A percentile compares a stretch with the other conserved stretches of the same genome.
These are phyloP conservation scores for Volvariella volvacea DNA, from an alignment of 1,284 basidiomycete species.

Conservation along the genomic window DNA sequence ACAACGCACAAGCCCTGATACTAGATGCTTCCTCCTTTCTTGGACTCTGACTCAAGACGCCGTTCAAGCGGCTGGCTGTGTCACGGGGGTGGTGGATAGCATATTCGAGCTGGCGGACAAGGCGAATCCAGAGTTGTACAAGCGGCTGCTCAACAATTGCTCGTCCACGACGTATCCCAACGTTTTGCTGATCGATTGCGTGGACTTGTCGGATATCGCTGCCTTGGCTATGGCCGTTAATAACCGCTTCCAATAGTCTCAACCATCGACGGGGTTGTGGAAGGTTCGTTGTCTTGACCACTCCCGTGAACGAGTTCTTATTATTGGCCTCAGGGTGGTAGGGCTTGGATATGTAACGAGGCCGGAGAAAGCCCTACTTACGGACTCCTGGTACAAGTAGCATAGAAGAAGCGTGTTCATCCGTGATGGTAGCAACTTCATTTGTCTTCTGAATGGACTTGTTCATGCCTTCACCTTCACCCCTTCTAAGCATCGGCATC, in stretches of 20 bases:
- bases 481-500: too few relatives aligned
- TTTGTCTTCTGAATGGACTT: too few relatives aligned
- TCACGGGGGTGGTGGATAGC: not conserved
- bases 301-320: too few relatives aligned
- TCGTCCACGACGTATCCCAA: not conserved
- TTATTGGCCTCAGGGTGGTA: too few relatives aligned
- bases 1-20: not conserved
- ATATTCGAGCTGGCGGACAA: not conserved
- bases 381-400: too few relatives aligned
- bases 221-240: not conserved
- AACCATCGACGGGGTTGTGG: too few relatives aligned
- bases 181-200: not conserved
- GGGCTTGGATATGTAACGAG: too few relatives aligned
- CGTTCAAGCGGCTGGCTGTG: not conserved
- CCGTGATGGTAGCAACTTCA: too few relatives aligned
- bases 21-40: not conserved
- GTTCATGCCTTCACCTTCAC: too few relatives aligned
- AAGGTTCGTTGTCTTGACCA: too few relatives aligned
- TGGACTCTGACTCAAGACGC: conserved; percentile 1
- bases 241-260: not conserved
- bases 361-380: too few relatives aligned
- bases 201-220: not conserved
- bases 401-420: too few relatives aligned
- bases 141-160: not conserved
- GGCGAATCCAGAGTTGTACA: not conserved